Conservation (phyloP, 2,329 filamentous ascomycete genomes). For the Penicillium sp. region DNA sequence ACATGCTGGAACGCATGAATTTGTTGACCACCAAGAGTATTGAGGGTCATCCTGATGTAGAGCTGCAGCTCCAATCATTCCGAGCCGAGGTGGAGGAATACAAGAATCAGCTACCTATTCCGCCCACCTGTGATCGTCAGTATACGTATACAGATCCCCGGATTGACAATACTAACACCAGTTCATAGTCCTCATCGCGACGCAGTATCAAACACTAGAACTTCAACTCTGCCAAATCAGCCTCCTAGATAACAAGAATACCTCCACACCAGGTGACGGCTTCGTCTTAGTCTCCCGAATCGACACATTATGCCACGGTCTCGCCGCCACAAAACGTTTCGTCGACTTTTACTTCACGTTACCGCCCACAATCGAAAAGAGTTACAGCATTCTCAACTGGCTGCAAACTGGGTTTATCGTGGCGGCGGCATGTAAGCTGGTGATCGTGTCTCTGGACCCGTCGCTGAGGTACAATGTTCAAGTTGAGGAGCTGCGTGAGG, state of each 20-base stretch:
- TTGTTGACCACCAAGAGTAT: not conserved
- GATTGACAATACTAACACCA: not conserved
- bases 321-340: conserved; percentile 1
- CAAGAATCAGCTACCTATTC: conserved; percentile 6
- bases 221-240: conserved; percentile 4
- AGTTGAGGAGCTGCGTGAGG: conserved; percentile 2
- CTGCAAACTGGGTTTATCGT: not conserved
- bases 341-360: not conserved
- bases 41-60: not conserved
- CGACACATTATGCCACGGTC: conserved; percentile 2
- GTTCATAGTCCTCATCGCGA: not conserved
- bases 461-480: conserved; percentile 4
- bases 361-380: not conserved
- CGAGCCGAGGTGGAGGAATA: conserved; percentile 5
- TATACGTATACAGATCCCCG: not conserved
- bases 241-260: not conserved
- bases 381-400: not conserved
- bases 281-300: not conserved
- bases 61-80: not conserved
- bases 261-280: not conserved
- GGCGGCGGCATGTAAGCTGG: conserved; percentile 1
- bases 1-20: conserved; percentile 8
- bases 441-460: not conserved
- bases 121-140: conserved; percentile 4
- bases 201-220: not conserved